Evolutionary conservation across 139 green algal genomes (phyloP).

Genomic region (Tetradesmus lagerheimii): DNA sequence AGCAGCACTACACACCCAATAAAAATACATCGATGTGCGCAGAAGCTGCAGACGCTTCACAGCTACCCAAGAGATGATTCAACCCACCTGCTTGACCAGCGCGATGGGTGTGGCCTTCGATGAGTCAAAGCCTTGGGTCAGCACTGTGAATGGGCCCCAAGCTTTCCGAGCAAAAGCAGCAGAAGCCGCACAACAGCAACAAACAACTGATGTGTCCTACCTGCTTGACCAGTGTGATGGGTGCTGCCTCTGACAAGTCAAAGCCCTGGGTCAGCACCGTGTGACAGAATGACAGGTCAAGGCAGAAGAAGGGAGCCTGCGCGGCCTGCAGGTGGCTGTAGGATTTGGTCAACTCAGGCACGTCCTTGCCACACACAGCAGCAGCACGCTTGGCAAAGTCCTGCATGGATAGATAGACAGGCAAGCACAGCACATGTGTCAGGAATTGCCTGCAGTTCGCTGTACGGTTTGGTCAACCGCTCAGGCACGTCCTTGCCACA

Average conservation of each 20-base stretch:
- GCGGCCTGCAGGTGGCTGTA: constrained; percentile 49
- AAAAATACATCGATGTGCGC: background rate
- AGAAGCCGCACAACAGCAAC: no score
- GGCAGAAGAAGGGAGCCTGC: constrained; percentile 90
- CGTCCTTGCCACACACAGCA: constrained; percentile 51
- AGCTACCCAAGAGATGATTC: background rate
- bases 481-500: constrained; percentile 45
- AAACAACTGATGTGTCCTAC: background rate
- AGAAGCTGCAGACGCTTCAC: no score
- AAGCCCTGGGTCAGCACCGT: constrained; percentile 93
- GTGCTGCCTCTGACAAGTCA: constrained; percentile 54
- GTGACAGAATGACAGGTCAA: constrained; percentile 92
- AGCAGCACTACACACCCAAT: no score
- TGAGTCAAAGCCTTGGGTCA: constrained; percentile 90
- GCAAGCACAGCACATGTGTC: background rate
- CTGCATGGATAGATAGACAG: constrained; percentile 26
- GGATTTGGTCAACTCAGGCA: background rate
- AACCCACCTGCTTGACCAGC: constrained; percentile 63
- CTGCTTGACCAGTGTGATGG: constrained; percentile 65
- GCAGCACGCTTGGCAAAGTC: constrained; percentile 58
- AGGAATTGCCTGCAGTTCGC: constrained; percentile 32
- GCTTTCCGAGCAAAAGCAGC: no score
- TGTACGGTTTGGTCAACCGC: constrained; percentile 4
- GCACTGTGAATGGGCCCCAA: no score
- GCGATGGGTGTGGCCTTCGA: constrained; percentile 39